These are phyloP conservation scores for Cyclotella kingstonii DNA, from an alignment of 108 stramenopile species.

Conservation along the genomic window DNA sequence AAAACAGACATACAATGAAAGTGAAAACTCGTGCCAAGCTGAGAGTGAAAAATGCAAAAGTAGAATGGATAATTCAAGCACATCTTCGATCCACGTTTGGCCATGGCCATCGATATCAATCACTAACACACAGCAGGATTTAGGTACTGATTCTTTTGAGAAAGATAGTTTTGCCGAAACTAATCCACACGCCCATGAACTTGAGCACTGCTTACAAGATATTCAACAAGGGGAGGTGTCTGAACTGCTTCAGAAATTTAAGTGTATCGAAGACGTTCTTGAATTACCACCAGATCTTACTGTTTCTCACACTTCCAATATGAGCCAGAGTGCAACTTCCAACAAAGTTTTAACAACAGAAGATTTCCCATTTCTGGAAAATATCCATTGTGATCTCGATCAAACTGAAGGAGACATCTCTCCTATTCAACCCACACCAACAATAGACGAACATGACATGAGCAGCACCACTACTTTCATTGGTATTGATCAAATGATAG, in stretches of 20 bases:
- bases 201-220: not conserved
- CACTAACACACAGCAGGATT: not conserved
- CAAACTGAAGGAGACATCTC: not conserved
- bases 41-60: not conserved
- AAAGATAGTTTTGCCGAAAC: not conserved
- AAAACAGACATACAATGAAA: not conserved
- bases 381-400: not conserved
- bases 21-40: not conserved
- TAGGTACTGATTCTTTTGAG: not conserved
- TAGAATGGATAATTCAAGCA: too few species aligned
- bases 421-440: not conserved
- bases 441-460: not conserved
- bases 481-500: slow-evolving; percentile 24
- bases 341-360: not conserved
- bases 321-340: not conserved
- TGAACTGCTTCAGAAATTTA: slow-evolving; percentile 6
- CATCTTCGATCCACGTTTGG: slow-evolving; percentile 9
- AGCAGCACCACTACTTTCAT: not conserved
- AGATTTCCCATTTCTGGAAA: not conserved
- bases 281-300: slow-evolving; percentile 4
- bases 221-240: slow-evolving; percentile 10
- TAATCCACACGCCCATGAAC: not conserved
- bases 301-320: not conserved
- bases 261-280: slow-evolving; percentile 20
- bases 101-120: slow-evolving; percentile 30